Percentiles rank a stretch among this genome's conserved stretches.
phyloP scores from a whole-genome alignment of 129 eudicot genomes.

The Heracleum sosnowskyi region DNA sequence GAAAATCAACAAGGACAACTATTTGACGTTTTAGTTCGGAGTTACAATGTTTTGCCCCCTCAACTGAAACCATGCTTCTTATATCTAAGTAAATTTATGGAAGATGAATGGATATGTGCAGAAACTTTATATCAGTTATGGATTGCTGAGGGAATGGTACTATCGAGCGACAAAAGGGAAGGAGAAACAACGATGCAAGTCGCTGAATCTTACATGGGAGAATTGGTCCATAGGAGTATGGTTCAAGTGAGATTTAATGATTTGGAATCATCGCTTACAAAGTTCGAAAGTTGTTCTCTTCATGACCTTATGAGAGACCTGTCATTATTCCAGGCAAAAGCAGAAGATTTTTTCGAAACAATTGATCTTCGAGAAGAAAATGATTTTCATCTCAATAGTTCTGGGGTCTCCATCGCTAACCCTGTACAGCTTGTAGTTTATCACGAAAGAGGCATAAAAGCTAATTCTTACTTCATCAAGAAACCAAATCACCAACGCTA shows the following conservation, averaged over 20 bases:
- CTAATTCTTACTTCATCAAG: no score
- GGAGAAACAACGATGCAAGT: background rate
- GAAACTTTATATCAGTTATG: background rate
- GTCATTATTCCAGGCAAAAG: background rate
- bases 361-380: background rate
- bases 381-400: no score
- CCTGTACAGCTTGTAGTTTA: no score
- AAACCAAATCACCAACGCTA: no score
- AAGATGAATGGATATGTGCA: background rate
- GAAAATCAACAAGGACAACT: no score
- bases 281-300: background rate
- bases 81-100: background rate
- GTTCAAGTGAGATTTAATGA: background rate
- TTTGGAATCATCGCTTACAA: background rate
- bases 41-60: background rate
- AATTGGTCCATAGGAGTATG: background rate
- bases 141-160: background rate
- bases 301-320: background rate
- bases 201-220: background rate
- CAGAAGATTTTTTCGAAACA: no score
- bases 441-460: no score
- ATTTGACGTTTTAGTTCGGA: background rate
- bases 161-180: background rate
- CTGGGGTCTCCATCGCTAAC: no score
- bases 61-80: background rate